These are phyloP conservation scores for Austroboletus eburneus DNA, from an alignment of 768 basidiomycete species.

Conservation along the genomic window DNA sequence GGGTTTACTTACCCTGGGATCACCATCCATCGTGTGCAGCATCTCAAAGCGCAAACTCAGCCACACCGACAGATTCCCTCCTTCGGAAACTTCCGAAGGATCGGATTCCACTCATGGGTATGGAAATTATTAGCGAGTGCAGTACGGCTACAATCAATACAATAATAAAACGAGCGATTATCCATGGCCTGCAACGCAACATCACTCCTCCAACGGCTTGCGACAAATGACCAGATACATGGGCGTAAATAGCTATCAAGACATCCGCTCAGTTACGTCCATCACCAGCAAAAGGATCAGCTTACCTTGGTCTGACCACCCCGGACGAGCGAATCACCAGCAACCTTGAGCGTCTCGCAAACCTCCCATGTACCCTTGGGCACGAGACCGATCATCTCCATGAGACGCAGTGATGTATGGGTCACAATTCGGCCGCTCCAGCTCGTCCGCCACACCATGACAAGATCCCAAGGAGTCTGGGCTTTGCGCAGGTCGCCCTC, in stretches of 20 bases:
- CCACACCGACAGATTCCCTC: conserved; percentile 14
- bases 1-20: conserved; percentile 64
- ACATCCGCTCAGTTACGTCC: background rate
- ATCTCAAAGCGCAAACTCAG: conserved; percentile 11
- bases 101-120: conserved; percentile 31
- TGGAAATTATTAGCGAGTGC: too few relatives aligned
- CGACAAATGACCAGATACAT: conserved; percentile 72
- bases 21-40: conserved; percentile 37
- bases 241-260: conserved; percentile 72
- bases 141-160: too few relatives aligned
- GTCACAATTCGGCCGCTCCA: conserved; percentile 81
- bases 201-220: conserved; percentile 38
- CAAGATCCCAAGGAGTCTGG: conserved; percentile 89
- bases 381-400: conserved; percentile 75
- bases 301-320: conserved; percentile 84
- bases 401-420: conserved; percentile 68
- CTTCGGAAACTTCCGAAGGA: conserved; percentile 23
- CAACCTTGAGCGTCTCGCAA: conserved; percentile 82
- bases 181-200: too few relatives aligned
- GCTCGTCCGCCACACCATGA: conserved; percentile 88
- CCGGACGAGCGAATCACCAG: conserved; percentile 71
- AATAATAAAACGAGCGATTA: too few relatives aligned
- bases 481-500: conserved; percentile 92
- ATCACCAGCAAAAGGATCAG: conserved; percentile 1
- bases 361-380: conserved; percentile 94